Evolutionary conservation across 2,329 filamentous ascomycete species (phyloP).

Genomic region (Fusarium sp.): DNA sequence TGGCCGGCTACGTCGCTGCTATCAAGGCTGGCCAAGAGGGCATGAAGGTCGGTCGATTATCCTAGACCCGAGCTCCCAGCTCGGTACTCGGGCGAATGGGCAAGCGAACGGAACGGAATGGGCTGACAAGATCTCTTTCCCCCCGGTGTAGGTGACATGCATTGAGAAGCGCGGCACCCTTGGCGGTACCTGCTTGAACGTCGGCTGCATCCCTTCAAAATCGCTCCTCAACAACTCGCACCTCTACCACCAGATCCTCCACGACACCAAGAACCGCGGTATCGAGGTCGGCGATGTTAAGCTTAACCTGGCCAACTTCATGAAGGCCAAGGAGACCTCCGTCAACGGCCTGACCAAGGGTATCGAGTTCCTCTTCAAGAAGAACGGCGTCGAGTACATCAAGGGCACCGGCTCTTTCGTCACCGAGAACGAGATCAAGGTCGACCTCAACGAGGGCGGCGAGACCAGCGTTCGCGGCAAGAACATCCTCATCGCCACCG

Average conservation of each 20-base stretch:
- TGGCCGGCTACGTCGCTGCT: constrained; percentile 97
- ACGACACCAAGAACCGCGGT: constrained; percentile 96
- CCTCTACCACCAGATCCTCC: constrained; percentile 95
- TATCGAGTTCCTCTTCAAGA: constrained; percentile 98
- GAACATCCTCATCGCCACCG: constrained; percentile 98
- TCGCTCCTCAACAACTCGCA: constrained; percentile 99
- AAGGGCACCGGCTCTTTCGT: constrained; percentile 91
- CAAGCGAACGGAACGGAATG: constrained; percentile 13
- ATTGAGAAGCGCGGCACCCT: constrained; percentile 98
- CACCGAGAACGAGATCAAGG: constrained; percentile 91
- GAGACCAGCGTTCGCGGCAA: constrained; percentile 89
- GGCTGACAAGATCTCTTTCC: constrained; percentile 23
- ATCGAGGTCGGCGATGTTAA: constrained; percentile 98
- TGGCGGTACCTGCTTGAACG: constrained; percentile 97
- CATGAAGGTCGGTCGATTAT: constrained; percentile 75
- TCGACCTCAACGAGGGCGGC: constrained; percentile 90
- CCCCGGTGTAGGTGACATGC: constrained; percentile 78
- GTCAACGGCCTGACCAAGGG: constrained; percentile 93
- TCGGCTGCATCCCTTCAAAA: constrained; percentile 99
- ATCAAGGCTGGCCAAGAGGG: constrained; percentile 99
- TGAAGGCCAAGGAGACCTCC: constrained; percentile 98
- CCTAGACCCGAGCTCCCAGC: neutral
- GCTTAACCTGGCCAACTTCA: constrained; percentile 93
- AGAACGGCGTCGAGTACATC: constrained; percentile 98
- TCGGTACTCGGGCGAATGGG: constrained; percentile 12